These are phyloP conservation scores for Cystobasidiopsis lactophilus DNA, from an alignment of 768 basidiomycete species.

Conservation along the genomic window DNA sequence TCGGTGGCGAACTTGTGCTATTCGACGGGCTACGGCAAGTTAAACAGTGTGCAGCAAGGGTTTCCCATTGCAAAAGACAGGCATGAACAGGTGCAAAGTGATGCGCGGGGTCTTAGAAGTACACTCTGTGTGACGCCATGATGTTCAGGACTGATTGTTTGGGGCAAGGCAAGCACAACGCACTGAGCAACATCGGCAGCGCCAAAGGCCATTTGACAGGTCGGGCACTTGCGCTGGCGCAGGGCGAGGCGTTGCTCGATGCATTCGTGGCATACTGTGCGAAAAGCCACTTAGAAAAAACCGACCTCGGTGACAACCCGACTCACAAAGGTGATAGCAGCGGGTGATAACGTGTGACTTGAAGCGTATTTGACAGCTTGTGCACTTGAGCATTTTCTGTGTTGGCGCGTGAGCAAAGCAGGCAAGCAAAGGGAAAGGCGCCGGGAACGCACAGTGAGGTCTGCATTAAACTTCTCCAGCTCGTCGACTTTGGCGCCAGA, in stretches of 20 bases:
- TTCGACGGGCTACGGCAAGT: no score
- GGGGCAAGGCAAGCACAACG: constrained; percentile 31
- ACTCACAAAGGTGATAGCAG: constrained; percentile 9
- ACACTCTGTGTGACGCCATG: no score
- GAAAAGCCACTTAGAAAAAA: not conserved
- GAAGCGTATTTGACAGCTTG: constrained; percentile 57
- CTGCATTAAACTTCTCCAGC: constrained; percentile 16
- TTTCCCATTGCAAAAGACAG: no score
- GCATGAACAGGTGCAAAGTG: no score
- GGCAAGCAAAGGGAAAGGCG: not conserved
- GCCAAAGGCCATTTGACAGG: constrained; percentile 59
- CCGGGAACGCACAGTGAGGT: constrained; percentile 19
- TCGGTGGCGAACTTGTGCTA: no score
- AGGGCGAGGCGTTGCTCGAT: constrained; percentile 65
- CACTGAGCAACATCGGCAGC: constrained; percentile 49
- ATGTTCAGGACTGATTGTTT: no score
- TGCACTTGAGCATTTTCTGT: constrained; percentile 67
- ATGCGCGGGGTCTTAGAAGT: no score
- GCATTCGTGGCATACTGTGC: constrained; percentile 7
- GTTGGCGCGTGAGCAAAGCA: not conserved
- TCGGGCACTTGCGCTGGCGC: constrained; percentile 81
- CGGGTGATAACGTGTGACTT: constrained; percentile 11
- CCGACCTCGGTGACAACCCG: constrained; percentile 27
- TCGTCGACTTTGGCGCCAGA: constrained; percentile 19
- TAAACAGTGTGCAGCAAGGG: no score